Conservation (phyloP, 2,329 filamentous ascomycete genomes). For the Elsinoe ampelina region DNA sequence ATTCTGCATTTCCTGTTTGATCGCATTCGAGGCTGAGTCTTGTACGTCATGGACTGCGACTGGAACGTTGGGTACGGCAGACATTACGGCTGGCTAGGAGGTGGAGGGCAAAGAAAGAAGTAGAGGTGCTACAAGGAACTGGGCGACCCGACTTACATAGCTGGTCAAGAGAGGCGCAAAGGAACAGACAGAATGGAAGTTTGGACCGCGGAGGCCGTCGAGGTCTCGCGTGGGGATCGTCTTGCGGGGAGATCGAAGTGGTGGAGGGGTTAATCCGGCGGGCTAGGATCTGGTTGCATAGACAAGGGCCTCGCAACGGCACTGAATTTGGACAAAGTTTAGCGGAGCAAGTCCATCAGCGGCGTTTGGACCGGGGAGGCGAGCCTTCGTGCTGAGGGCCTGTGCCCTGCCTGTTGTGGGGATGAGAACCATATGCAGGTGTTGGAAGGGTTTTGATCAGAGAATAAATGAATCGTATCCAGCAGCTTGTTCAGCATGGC, state of each 20-base stretch:
- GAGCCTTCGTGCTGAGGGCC: neutral
- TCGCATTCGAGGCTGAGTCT: conserved; percentile 17
- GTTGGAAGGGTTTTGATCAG: too few relatives aligned
- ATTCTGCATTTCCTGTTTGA: conserved; percentile 18
- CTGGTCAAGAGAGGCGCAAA: neutral
- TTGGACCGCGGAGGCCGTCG: neutral
- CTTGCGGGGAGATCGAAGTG: neutral
- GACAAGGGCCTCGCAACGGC: neutral
- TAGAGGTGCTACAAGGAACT: neutral
- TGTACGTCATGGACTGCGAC: conserved; percentile 17
- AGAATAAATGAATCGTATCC: too few relatives aligned
- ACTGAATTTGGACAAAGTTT: neutral
- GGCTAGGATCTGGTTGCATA: neutral
- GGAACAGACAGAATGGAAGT: neutral
- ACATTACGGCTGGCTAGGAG: conserved; percentile 29
- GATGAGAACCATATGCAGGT: neutral
- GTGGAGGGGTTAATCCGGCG: conserved; percentile 4
- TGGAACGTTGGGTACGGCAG: conserved; percentile 26
- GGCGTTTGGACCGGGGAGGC: neutral
- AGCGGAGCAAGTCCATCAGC: conserved; percentile 1
- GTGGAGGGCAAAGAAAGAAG: neutral
- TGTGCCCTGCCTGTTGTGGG: neutral
- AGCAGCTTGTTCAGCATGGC: too few relatives aligned
- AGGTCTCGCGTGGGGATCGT: conserved; percentile 2
- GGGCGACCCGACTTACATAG: conserved; percentile 3